Base-by-base conservation (phyloP, 78 protist species). In the Dictyostelium capitatum region DNA sequence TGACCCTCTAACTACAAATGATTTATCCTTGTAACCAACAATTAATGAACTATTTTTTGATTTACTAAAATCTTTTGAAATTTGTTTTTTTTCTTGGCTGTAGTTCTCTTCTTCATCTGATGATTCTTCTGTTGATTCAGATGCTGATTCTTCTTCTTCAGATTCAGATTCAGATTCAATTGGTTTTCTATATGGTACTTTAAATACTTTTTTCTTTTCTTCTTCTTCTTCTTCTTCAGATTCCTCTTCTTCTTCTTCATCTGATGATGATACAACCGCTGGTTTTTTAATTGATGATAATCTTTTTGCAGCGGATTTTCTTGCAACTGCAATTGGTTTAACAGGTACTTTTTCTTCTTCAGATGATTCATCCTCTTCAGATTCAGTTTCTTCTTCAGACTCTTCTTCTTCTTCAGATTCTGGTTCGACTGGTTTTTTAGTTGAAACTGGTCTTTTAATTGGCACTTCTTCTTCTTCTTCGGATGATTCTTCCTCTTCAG, bases 1-100 rank as follows among this genome's bases (percentile, higher is more conserved):
- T 20, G 96, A 93, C 3, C 96, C 96, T 69, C 96, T 47, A 17
- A 89, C 83, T 20, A 93, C 92, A 57, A 56, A 93, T 64, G 96
- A 81, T 51, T 91, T 25, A 73, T 93, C 96, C 53, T 91, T 91
- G 14, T 87, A 87, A 32, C 93, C 93, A 48, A 87, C 93, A 9
- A 87, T 10, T n/a, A 87, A 57, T 20, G 81, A 80, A 51, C 93
- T 87, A 50, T 87, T 87, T 41, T 77, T 87, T 11, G 93, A 53
- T 47, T 62, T 62, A 23, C 47, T 50, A 37, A 69, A 46, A 73
- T 72, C 91, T 48, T 77, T 57, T 19, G 72, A 30, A n/a, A 79
- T 51, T 79, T 43, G 51, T 79, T 79, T 79, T 20, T 54, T 51
- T 32, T 30, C 59, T 54, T 17, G 19, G 8, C 11, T 32, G 9